Conservation (phyloP, 2,329 filamentous ascomycete genomes). For the Fusarium equiseti region DNA sequence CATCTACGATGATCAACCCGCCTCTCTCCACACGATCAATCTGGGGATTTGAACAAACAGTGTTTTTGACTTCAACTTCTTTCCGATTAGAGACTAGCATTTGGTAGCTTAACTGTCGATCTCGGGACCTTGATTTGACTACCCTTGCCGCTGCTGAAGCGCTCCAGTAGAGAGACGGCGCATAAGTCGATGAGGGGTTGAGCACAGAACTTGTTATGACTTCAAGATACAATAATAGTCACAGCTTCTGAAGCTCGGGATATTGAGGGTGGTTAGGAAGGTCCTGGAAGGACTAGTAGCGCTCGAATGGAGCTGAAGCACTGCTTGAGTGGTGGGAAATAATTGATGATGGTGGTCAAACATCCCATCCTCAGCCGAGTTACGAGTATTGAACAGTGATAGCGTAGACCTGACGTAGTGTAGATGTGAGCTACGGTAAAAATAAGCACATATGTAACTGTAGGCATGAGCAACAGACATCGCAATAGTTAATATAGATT, state of each 20-base stretch:
- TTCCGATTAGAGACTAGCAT: constrained; percentile 1
- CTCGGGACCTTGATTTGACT: neutral
- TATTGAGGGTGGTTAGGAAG: neutral
- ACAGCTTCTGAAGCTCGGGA: neutral
- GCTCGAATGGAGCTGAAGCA: constrained; percentile 16
- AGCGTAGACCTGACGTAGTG: neutral
- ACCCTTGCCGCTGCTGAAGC: constrained; percentile 32
- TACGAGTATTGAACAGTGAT: neutral
- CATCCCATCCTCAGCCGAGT: neutral
- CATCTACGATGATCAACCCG: neutral
- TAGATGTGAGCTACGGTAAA: too few relatives aligned
- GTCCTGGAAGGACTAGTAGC: neutral
- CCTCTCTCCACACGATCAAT: neutral
- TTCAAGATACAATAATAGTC: neutral
- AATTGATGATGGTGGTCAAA: neutral
- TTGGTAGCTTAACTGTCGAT: constrained; percentile 22
- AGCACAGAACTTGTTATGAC: neutral
- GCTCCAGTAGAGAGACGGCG: constrained; percentile 35
- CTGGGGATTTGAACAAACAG: constrained; percentile 20
- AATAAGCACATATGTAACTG: neutral
- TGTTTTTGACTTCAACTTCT: constrained; percentile 1
- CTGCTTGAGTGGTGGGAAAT: neutral
- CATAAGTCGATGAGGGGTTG: constrained; percentile 32
- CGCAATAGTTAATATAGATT: neutral
- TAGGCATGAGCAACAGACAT: neutral